Percentiles rank a stretch among this genome's conserved stretches.
Conservation (phyloP, 257 asterid genomes). For the Apocynum venetum region DNA sequence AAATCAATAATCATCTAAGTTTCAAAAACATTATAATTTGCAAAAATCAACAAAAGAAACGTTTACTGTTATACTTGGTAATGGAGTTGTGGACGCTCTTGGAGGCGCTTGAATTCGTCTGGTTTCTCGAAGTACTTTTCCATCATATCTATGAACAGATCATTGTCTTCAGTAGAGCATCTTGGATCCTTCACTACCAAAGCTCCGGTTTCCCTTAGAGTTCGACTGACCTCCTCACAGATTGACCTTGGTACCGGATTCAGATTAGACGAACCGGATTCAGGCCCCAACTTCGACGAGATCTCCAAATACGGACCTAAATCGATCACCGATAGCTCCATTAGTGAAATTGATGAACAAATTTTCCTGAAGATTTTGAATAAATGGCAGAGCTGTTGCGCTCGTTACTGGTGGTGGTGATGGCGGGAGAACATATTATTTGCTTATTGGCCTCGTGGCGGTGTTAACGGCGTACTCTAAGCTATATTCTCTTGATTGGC, state of each 20-base stretch:
- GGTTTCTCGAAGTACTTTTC: constrained; percentile 83
- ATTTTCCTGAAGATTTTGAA: no score
- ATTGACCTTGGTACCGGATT: constrained; percentile 45
- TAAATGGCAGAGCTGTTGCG: no score
- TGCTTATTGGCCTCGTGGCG: not conserved
- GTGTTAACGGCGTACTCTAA: not conserved
- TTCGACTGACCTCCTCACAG: constrained; percentile 79
- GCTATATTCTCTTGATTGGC: not conserved
- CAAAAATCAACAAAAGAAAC: not conserved
- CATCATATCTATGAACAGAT: constrained; percentile 86
- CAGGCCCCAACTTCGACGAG: constrained; percentile 13
- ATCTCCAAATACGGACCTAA: constrained; percentile 54
- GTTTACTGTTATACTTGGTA: constrained; percentile 55
- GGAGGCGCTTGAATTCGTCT: constrained; percentile 70
- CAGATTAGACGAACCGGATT: constrained; percentile 22
- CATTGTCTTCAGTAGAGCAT: constrained; percentile 78
- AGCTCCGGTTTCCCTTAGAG: constrained; percentile 92
- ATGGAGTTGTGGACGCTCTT: constrained; percentile 88
- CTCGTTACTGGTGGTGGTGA: not conserved
- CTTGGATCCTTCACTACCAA: constrained; percentile 90
- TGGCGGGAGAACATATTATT: constrained; percentile 11
- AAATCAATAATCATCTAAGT: not conserved
- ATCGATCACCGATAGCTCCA: constrained; percentile 62
- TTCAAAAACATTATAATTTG: not conserved
- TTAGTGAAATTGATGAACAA: not conserved